Evolutionary conservation across 169 alveolate species (phyloP).

Genomic region (Plasmodium chabaudi): DNA sequence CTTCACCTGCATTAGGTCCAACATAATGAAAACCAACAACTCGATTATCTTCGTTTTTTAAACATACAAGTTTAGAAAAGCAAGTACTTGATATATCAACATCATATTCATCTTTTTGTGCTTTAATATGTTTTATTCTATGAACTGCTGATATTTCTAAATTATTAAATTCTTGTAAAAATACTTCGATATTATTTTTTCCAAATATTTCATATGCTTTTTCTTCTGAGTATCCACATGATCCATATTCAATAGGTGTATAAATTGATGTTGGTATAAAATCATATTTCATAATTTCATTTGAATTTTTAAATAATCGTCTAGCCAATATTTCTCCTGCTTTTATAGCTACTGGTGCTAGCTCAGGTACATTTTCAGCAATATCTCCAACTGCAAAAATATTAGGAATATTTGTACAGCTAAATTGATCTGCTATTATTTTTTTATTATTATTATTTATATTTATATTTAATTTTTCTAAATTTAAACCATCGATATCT

Average conservation of each 20-base stretch:
- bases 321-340: conserved; percentile 97
- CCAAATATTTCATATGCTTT: conserved; percentile 81
- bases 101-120: conserved; percentile 84
- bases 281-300: conserved; percentile 76
- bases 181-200: conserved; percentile 88
- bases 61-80: conserved; percentile 93
- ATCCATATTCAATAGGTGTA: conserved; percentile 98
- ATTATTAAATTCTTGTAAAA: conserved; percentile 92
- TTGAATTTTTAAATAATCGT: conserved; percentile 91
- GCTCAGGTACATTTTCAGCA: conserved; percentile 94
- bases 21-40: conserved; percentile 98
- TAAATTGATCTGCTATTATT: conserved; percentile 91
- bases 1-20: conserved; percentile 99
- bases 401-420: conserved; percentile 90
- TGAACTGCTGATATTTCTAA: conserved; percentile 91
- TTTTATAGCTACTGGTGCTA: conserved; percentile 98
- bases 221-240: conserved; percentile 96
- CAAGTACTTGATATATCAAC: conserved; percentile 89
- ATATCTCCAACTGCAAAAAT: conserved; percentile 97
- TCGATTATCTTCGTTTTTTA: conserved; percentile 89
- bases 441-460: conserved; percentile 83
- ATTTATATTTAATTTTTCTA: conserved; percentile 72
- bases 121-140: conserved; percentile 80
- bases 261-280: conserved; percentile 97
- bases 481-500: conserved; percentile 86